These are phyloP conservation scores for Neurospora discreta DNA, from an alignment of 495 filamentous ascomycete genomes.

Conservation along the genomic window DNA sequence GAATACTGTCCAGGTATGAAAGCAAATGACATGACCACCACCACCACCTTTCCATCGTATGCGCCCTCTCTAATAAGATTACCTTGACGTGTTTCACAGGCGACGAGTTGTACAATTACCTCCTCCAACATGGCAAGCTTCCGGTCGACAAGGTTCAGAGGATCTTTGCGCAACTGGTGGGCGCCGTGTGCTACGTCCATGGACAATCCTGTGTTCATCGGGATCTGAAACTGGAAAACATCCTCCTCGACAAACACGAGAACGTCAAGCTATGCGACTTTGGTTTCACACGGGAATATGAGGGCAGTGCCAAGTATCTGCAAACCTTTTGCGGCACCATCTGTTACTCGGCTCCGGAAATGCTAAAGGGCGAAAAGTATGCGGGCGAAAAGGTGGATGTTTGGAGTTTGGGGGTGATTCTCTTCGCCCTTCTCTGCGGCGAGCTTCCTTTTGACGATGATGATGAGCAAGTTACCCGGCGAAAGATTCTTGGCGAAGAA, in stretches of 20 bases:
- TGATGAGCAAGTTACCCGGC: conserved; percentile 73
- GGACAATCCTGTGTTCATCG: conserved; percentile 92
- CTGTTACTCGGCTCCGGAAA: conserved; percentile 95
- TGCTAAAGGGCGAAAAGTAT: conserved; percentile 97
- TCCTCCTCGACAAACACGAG: conserved; percentile 89
- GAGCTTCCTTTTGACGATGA: conserved; percentile 97
- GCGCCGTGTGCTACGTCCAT: conserved; percentile 92
- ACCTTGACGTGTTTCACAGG: conserved; percentile 40
- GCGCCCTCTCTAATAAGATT: not conserved
- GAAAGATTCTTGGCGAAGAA: conserved; percentile 72
- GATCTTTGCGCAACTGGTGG: conserved; percentile 92
- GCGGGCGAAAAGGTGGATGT: conserved; percentile 96
- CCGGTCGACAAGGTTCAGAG: conserved; percentile 83
- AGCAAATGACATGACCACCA: not conserved
- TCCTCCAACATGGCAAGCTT: conserved; percentile 74
- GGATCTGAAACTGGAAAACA: conserved; percentile 95
- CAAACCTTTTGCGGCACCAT: conserved; percentile 98
- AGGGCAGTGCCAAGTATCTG: conserved; percentile 86
- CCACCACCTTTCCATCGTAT: no score
- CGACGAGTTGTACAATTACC: conserved; percentile 94
- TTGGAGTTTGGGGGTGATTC: conserved; percentile 93
- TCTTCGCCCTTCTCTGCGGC: conserved; percentile 84
- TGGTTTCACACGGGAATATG: conserved; percentile 95
- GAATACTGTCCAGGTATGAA: conserved; percentile 89
- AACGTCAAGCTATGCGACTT: conserved; percentile 99